Conservation (phyloP, 345 rosid species). For the Acer saccharum region DNA sequence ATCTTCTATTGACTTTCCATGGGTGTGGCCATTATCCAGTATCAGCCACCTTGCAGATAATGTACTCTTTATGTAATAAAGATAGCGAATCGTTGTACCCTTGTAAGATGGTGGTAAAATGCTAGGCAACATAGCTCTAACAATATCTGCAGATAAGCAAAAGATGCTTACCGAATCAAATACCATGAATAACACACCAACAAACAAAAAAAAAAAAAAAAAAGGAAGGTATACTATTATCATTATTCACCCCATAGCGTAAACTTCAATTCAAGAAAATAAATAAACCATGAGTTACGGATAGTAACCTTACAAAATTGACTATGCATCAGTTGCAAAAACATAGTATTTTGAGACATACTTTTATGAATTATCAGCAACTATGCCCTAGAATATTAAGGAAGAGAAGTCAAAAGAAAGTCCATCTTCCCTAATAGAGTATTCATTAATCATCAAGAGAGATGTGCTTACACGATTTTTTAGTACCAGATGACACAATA, state of each 20-base stretch:
- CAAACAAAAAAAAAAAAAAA: constrained; percentile 3
- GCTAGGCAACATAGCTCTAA: constrained; percentile 69
- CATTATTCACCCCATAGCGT: not conserved
- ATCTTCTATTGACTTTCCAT: constrained; percentile 44
- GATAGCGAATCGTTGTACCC: constrained; percentile 86
- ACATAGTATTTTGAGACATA: not conserved
- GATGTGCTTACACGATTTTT: constrained; percentile 61
- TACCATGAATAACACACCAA: not conserved
- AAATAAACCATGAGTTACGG: not conserved
- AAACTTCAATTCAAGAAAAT: not conserved
- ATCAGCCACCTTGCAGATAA: constrained; percentile 64
- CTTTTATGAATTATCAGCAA: not conserved
- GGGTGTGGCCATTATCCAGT: constrained; percentile 63
- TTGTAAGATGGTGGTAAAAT: constrained; percentile 85
- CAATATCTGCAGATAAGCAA: constrained; percentile 54
- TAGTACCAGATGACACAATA: constrained; percentile 65
- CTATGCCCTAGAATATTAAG: not conserved
- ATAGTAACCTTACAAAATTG: not conserved
- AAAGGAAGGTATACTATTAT: not conserved
- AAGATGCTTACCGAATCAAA: constrained; percentile 9
- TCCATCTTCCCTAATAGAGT: not conserved
- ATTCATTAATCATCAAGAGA: not conserved
- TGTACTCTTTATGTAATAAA: constrained; percentile 71
- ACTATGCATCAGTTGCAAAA: not conserved
- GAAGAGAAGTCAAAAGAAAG: too few species aligned